Conservation (phyloP, 2,329 filamentous ascomycete species). For the Diplodia mutila region DNA sequence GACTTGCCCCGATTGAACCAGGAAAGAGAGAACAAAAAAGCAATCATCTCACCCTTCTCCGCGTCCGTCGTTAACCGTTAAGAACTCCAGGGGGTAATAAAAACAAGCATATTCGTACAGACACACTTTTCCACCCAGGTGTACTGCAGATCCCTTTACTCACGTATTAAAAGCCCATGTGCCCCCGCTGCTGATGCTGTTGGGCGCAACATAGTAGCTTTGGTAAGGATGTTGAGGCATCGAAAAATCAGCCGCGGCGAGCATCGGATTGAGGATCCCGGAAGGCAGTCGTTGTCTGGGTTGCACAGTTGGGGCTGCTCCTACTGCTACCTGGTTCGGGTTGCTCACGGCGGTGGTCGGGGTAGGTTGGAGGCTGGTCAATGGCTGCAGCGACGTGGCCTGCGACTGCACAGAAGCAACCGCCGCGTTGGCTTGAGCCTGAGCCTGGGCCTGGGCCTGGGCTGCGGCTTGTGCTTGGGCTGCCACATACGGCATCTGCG, state of each 20-base stretch:
- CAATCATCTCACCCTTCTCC: background rate
- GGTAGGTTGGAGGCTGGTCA: background rate
- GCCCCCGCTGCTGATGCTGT: constrained; percentile 40
- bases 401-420: constrained; percentile 21
- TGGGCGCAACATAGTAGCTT: constrained; percentile 76
- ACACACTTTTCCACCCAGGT: background rate
- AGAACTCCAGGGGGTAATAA: background rate
- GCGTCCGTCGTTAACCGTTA: background rate
- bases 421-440: background rate
- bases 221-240: constrained; percentile 81
- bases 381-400: constrained; percentile 16
- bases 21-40: background rate
- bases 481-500: constrained; percentile 12
- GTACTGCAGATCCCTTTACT: background rate
- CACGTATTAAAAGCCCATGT: constrained; percentile 21
- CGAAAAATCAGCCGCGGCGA: constrained; percentile 73
- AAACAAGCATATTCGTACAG: background rate
- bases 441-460: constrained; percentile 1
- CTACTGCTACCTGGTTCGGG: constrained; percentile 29
- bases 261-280: constrained; percentile 70
- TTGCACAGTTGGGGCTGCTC: constrained; percentile 30
- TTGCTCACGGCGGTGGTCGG: background rate
- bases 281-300: constrained; percentile 42
- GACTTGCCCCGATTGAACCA: background rate
- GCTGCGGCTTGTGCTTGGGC: constrained; percentile 3